Base-by-base conservation (phyloP, 129 eudicot species). In the Kitagawia praeruptora region DNA sequence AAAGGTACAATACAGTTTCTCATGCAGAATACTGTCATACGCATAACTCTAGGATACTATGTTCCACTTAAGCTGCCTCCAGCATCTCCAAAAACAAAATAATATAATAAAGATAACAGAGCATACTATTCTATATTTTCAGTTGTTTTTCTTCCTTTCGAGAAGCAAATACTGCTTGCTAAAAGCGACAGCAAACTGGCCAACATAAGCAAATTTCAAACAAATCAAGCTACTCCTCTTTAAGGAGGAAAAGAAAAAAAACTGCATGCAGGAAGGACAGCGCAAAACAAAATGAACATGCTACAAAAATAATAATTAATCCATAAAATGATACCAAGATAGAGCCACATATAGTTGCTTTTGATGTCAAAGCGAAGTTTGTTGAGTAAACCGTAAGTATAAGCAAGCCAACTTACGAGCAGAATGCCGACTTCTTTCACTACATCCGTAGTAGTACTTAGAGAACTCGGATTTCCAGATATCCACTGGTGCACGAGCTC, bases 401-500 rank as follows among this genome's bases (percentile, higher is more conserved):
- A 44, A 38, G 28, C 25, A 64, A 73, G 80, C 77, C 21, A 78
- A 90, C 98, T 87, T 92, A 95, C 98, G 84, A 28, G 94, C 74
- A 78, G 87, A 92, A 85, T 78, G 87, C 69, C 88, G 96, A 44
- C 91, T 89, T 89, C 97, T 88, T 79, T 87, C 87, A 48, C 98
- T 92, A 91, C 98, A 95, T 67, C 96, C 96, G 61, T 90, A 90
- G 86, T 95, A 95, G 80, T 81, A 84, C 19, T 84, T 87, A 39
- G 97, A 85, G 75, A 77, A 85, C 77, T 86, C 86, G 18, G 98
- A 95, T 78, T 90, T 89, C 98, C 98, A 95, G 78, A 95, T 84
- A 80, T 95, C 93, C 53, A 95, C 80, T 61, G 87, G 89, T 51
- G 86, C 90, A 79, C 82, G 90, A 81, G 76, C 51, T 25, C 87